A percentile compares a stretch with the other conserved stretches of the same genome.
Conservation (phyloP, 768 basidiomycete species). For the Mrakia hoshinonis region DNA sequence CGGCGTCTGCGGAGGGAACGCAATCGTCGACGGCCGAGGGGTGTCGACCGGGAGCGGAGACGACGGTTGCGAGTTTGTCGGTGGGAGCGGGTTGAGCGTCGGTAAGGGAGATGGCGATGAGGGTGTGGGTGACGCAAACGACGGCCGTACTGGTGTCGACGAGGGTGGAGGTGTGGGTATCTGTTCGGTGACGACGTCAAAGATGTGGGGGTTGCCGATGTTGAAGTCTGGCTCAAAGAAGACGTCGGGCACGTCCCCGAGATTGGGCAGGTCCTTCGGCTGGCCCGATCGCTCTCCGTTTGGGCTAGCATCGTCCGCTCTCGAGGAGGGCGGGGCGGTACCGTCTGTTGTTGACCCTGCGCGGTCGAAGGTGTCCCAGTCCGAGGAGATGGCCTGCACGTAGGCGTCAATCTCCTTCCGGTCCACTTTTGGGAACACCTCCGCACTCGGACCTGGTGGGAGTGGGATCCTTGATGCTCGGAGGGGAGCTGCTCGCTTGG, state of each 20-base stretch:
- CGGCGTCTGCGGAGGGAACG: constrained; percentile 19
- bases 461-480: constrained; percentile 70
- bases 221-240: constrained; percentile 75
- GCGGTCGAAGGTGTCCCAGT: constrained; percentile 64
- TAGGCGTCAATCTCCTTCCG: constrained; percentile 79
- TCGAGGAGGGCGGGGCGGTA: constrained; percentile 9
- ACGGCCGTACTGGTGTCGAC: background rate
- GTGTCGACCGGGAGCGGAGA: constrained; percentile 25
- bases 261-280: constrained; percentile 54
- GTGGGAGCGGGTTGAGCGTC: constrained; percentile 20
- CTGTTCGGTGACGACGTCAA: constrained; percentile 65
- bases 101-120: constrained; percentile 21
- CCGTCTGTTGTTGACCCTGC: background rate
- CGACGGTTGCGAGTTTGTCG: background rate
- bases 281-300: background rate
- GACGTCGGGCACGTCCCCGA: constrained; percentile 65
- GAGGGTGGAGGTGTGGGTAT: constrained; percentile 11
- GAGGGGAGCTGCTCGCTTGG: constrained; percentile 72
- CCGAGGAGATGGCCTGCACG: constrained; percentile 58
- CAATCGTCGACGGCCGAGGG: background rate
- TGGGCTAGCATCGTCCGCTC: background rate
- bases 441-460: constrained; percentile 53
- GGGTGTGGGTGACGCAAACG: background rate
- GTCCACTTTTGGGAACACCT: constrained; percentile 47
- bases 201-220: constrained; percentile 68